phyloP scores from a whole-genome alignment of 805 yeast species.

The Clavispora phyllophila region DNA sequence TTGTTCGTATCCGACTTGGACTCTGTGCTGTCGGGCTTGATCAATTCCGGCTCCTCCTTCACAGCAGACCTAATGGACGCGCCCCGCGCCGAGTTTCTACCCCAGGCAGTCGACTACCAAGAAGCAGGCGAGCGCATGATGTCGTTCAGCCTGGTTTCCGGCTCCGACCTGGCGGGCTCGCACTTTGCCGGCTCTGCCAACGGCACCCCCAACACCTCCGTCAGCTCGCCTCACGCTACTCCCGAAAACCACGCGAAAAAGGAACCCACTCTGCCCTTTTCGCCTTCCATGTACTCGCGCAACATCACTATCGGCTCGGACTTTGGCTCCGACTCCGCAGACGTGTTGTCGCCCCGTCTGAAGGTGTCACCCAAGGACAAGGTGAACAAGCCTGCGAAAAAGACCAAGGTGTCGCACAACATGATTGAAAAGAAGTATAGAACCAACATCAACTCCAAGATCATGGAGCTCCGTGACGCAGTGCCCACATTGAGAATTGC shows the following conservation, averaged over 20 bases:
- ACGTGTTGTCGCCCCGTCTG: neutral
- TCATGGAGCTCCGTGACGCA: conserved; percentile 63
- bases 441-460: conserved; percentile 70
- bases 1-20: neutral
- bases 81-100: neutral
- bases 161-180: conserved; percentile 5
- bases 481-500: conserved; percentile 74
- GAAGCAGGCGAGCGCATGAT: conserved; percentile 1
- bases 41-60: neutral
- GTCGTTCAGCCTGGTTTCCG: conserved; percentile 6
- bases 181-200: conserved; percentile 3
- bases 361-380: conserved; percentile 8
- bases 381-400: conserved; percentile 43
- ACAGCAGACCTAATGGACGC: neutral
- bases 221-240: conserved; percentile 5
- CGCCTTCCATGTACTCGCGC: neutral
- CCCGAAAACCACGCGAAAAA: conserved; percentile 3
- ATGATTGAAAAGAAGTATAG: conserved; percentile 79
- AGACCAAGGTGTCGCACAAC: conserved; percentile 65
- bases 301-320: neutral
- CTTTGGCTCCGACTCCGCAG: conserved; percentile 1
- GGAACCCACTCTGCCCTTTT: conserved; percentile 1
- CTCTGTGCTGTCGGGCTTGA: neutral
- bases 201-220: conserved; percentile 5
- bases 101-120: neutral